Percentiles rank a stretch among this genome's conserved stretches.
Evolutionary conservation across 192 early-diverging fungal genomes (phyloP).

Genomic region (Helicostylum pulchrum): DNA sequence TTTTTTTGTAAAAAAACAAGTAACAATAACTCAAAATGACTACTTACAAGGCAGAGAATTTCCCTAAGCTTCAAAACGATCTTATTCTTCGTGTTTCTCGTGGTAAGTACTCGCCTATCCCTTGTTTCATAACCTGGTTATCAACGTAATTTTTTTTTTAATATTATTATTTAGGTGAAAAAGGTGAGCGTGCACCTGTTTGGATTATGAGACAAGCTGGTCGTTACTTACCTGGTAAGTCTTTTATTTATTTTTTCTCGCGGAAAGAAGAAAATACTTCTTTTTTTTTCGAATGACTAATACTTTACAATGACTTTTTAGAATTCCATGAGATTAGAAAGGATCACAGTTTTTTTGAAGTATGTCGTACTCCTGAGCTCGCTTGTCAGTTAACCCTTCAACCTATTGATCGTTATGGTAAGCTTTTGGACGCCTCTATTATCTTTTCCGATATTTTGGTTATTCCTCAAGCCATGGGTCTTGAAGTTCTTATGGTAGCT

Average conservation of each 20-base stretch:
- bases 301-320: constrained; percentile 19
- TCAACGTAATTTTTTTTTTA: neutral
- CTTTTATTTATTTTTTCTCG: too few relatives aligned
- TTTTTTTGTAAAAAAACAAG: neutral
- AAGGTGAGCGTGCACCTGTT: constrained; percentile 76
- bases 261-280: neutral
- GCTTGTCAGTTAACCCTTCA: constrained; percentile 95
- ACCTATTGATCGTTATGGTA: constrained; percentile 90
- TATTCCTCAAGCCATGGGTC: constrained; percentile 93
- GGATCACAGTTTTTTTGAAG: constrained; percentile 90
- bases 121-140: neutral
- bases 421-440: constrained; percentile 91
- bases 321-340: constrained; percentile 86
- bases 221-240: constrained; percentile 86
- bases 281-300: constrained; percentile 5
- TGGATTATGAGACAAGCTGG: constrained; percentile 99
- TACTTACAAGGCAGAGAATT: constrained; percentile 33
- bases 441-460: constrained; percentile 99
- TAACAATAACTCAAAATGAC: neutral
- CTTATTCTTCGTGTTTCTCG: constrained; percentile 83
- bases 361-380: constrained; percentile 89
- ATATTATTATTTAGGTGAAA: constrained; percentile 46
- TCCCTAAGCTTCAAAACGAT: constrained; percentile 89
- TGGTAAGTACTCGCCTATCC: constrained; percentile 43
- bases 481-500: constrained; percentile 91